Base-by-base conservation (phyloP, 768 basidiomycete genomes). In the Leucogyrophana mollusca region DNA sequence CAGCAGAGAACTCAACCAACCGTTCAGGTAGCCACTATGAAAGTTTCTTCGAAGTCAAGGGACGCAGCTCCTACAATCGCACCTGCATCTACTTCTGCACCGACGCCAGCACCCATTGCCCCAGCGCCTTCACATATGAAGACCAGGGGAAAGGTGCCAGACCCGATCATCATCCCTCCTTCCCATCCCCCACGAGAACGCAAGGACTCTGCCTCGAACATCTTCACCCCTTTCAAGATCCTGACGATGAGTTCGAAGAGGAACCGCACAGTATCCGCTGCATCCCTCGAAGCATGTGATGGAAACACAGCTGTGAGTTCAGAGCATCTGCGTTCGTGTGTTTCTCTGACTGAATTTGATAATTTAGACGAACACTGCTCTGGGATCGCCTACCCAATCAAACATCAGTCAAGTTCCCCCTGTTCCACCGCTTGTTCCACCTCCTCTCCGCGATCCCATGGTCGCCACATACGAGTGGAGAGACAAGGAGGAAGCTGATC, bases 241-340 rank as follows among this genome's bases (percentile, higher is more conserved):
- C 53, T 87, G 52, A 69, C 68, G 18, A 61, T 62, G 60, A 50
- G 62, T 36, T 72, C 71, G 32, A 82, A 77, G 57, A 73, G 79
- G 56, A 73, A 83, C 59, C 79, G 83, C 24, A 82, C 84, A 6
- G 70, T 90, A 34, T 90, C 89, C 13, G 74, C 79, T 30, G 82
- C 82, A 25, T 91, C 89, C 34, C 70, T 87, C 24, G 89, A 91
- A 60, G 89, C 87, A 20, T 77, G 82, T 54, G 81, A 90, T 56
- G 89, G 89, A 30, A 67, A 65, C 23, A 88, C 87, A 45, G 83
- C 85, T 40, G 89, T 90, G 63, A 65, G 85, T 58, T 27, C 61
- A n/a, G 42, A 45, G 27, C 6, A 24, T 46, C n/a, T 46, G 36
- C 45, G 42, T 16, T 44, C 43, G 9, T 21, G 44, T 46, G 23